Evolutionary conservation across 2,329 filamentous ascomycete species (phyloP).

Genomic region (Phaeoacremonium minimum): DNA sequence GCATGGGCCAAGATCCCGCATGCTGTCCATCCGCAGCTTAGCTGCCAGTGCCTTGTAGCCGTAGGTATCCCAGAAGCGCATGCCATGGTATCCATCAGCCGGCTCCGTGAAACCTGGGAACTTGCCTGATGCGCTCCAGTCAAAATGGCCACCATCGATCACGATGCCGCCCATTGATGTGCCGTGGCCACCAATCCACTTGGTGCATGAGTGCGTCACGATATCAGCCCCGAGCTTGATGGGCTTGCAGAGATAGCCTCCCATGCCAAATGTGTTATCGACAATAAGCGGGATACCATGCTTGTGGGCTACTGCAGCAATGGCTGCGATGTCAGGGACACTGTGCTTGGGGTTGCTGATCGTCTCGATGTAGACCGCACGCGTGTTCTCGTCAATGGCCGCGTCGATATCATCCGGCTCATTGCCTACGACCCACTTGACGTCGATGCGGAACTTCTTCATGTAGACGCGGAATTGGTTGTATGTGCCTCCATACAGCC

Average conservation of each 20-base stretch:
- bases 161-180: constrained; percentile 67
- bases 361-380: constrained; percentile 23
- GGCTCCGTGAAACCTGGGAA: constrained; percentile 71
- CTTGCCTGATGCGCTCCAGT: constrained; percentile 64
- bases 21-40: constrained; percentile 64
- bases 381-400: constrained; percentile 23
- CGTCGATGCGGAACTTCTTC: constrained; percentile 29
- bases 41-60: constrained; percentile 62
- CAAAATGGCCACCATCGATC: constrained; percentile 65
- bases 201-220: constrained; percentile 66
- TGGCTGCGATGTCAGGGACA: constrained; percentile 63
- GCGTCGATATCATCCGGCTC: constrained; percentile 22
- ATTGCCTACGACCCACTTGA: constrained; percentile 27
- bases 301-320: constrained; percentile 54
- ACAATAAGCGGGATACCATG: constrained; percentile 34
- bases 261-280: constrained; percentile 70
- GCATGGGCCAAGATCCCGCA: constrained; percentile 63
- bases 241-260: constrained; percentile 62
- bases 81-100: constrained; percentile 63
- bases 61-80: constrained; percentile 69
- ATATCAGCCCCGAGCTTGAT: constrained; percentile 70
- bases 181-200: constrained; percentile 72
- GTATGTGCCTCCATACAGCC: constrained; percentile 29
- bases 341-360: constrained; percentile 25
- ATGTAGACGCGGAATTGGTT: constrained; percentile 31